Evolutionary conservation across 495 filamentous ascomycete genomes (phyloP).

Genomic region (Penicilliopsis zonata): DNA sequence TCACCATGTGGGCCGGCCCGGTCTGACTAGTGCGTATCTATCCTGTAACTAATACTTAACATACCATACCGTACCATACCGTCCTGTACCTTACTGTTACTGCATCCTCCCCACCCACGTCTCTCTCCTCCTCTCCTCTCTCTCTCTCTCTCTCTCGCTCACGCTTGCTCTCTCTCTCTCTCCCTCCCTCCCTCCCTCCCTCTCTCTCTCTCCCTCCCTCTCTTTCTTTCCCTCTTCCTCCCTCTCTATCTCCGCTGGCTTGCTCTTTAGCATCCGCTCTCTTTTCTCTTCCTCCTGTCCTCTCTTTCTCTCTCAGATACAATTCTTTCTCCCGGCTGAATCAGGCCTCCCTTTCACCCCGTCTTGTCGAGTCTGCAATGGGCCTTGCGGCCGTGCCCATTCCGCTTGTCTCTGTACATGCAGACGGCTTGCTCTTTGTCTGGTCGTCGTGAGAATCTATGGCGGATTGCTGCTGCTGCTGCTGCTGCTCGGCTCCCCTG

Average conservation of each 20-base stretch:
- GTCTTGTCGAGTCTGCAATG: no score
- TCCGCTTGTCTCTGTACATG: conserved; percentile 13
- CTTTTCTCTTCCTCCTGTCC: conserved; percentile 3
- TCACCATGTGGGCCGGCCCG: no score
- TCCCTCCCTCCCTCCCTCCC: conserved; percentile 2
- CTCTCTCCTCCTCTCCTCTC: conserved; percentile 9
- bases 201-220: conserved; percentile 3
- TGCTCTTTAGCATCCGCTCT: conserved; percentile 2
- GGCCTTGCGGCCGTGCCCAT: conserved; percentile 8
- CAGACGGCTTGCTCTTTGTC: no score
- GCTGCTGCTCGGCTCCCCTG: no score
- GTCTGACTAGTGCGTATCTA: no score
- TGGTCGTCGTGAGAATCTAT: no score
- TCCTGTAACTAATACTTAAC: no score
- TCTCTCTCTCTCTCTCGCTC: conserved; percentile 3
- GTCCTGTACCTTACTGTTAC: conserved; percentile 8
- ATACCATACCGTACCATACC: no score
- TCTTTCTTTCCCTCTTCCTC: conserved; percentile 3
- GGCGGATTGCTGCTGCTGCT: conserved; percentile 31
- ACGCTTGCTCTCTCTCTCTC: conserved; percentile 1
- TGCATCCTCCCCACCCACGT: conserved; percentile 22
- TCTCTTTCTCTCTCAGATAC: conserved; percentile 5
- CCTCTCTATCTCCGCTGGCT: conserved; percentile 1
- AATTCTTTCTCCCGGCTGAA: conserved; percentile 1
- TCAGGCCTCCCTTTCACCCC: no score